Evolutionary conservation across 176 grass and related monocot species (phyloP).

Genomic region (Thalia dealbata): DNA sequence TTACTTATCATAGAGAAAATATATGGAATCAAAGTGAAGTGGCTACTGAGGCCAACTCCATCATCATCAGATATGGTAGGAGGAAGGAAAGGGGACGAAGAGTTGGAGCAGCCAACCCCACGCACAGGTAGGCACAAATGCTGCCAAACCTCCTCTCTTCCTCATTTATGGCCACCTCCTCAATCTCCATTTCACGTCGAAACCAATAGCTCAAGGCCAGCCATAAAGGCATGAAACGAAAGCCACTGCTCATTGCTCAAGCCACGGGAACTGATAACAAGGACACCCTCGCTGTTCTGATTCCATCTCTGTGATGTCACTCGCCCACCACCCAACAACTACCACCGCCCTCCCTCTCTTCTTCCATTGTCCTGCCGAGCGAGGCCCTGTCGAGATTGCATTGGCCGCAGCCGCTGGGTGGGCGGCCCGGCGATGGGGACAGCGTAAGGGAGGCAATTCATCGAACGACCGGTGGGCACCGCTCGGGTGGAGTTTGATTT

Average conservation of each 20-base stretch:
- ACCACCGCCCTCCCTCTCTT: not conserved
- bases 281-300: too few relatives aligned
- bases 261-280: not conserved
- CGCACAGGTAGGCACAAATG: too few relatives aligned
- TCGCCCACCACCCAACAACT: slow-evolving; percentile 7
- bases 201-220: too few relatives aligned
- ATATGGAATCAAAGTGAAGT: too few relatives aligned
- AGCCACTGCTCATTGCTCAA: not conserved
- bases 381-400: not conserved
- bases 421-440: not conserved
- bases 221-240: not conserved
- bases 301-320: not conserved
- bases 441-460: too few relatives aligned
- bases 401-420: not conserved
- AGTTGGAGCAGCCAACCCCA: not conserved
- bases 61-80: too few relatives aligned
- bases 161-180: too few relatives aligned
- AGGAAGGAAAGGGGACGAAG: not conserved
- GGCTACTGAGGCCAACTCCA: too few relatives aligned
- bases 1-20: too few relatives aligned
- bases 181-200: too few relatives aligned
- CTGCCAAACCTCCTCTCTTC: too few relatives aligned
- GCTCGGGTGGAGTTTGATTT: not conserved
- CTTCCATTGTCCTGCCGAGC: too few relatives aligned
- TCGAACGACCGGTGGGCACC: not conserved